Evolutionary conservation across 2,329 filamentous ascomycete species (phyloP), one percentile per base, ranked within the genome.

Genomic region (Diatrype stigma): DNA sequence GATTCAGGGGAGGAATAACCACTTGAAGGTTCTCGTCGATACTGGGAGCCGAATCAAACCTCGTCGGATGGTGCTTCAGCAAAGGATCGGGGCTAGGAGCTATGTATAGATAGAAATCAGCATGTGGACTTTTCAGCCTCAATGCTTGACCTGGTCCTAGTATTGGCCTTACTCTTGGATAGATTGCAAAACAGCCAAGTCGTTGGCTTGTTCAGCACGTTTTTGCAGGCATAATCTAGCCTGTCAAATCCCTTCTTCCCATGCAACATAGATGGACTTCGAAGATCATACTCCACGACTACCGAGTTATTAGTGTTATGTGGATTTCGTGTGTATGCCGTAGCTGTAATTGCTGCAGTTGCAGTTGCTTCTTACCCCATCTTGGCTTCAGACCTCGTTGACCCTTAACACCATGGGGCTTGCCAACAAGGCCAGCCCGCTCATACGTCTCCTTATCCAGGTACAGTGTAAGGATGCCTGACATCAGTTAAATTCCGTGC

Each of bases 191-290:
- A 92, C 0, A 97, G 72, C 91, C 93, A 96, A 1, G 81, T 81
- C 21, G 86, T 62, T 1, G 85, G 82, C 42, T 77, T 70, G 46
- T 79, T 81, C 21, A 96, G 74, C 21, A 90, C 89, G 56, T 90
- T 89, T 60, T 86, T 85, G 67, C 85, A 90, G 14, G 90, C 90
- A 76, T 89, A 89, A 6, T 86, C 67, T 14, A 96, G 73, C 44
- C 90, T 78, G 55, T 92, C 86, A 62, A 95, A 96, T 0, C 85
- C 87, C 56, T 87, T 91, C 67, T 90, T 94, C 3, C 91, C 91
- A 49, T 85, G 86, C 7, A 90, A 67, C 89, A 96, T 96, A 0
- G 85, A 85, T 1, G 85, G 80, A 5, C 78, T 74, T 17, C 85
- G 81, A 26, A 99, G 78, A 53, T 97, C 85, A 47, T 87, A 76